Evolutionary conservation across 2,329 filamentous ascomycete genomes (phyloP), one percentile per base, ranked within the genome.

Genomic region (Fusarium keratoplasticum): DNA sequence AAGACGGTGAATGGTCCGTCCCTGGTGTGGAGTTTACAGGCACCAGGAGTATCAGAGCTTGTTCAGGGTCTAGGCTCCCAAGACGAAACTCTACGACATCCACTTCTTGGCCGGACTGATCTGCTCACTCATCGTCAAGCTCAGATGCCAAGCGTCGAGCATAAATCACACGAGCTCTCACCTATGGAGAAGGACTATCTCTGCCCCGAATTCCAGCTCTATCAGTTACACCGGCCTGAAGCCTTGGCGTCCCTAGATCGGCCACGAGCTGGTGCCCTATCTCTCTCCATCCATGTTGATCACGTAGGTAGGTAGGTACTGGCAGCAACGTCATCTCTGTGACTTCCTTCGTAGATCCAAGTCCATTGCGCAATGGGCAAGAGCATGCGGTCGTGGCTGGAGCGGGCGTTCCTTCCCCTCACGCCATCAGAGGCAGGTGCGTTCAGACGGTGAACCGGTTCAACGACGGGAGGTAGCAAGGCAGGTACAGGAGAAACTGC

Each of bases 151-250:
- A 25, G 31, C 60, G 27, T 44, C 35, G 57, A 66, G 63, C 47
- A 61, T 61, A 54, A 59, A 65, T 14, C 63, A 61, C 57, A 16
- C 20, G 20, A 35, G 33, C 27, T 20, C 33, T 60, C 27, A 11
- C 20, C 42, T 40, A 40, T 25, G 14, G 29, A 38, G 38, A 33
- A 31, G 52, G 14, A 31, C 47, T 31, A 62, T 67, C 36, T 61
- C 18, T 42, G 31, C 44, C 44, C 40, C 50, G 47, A 73, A 71
- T 74, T 73, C 71, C 71, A 71, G 44, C 31, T 52, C 47, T 33
- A 42, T 64, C 47, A 44, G 40, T 44, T 61, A 14, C 13, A 16
- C 47, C 47, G n/a, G 13, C 38, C 33, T 42, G 27, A 36, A 60
- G 27, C 22, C 57, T 68, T 44, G 55, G 42, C 67, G 40, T 61